A percentile compares a stretch with the other conserved stretches of the same genome.
Conservation (phyloP, 495 filamentous ascomycete genomes). For the Aspergillus hancockii region DNA sequence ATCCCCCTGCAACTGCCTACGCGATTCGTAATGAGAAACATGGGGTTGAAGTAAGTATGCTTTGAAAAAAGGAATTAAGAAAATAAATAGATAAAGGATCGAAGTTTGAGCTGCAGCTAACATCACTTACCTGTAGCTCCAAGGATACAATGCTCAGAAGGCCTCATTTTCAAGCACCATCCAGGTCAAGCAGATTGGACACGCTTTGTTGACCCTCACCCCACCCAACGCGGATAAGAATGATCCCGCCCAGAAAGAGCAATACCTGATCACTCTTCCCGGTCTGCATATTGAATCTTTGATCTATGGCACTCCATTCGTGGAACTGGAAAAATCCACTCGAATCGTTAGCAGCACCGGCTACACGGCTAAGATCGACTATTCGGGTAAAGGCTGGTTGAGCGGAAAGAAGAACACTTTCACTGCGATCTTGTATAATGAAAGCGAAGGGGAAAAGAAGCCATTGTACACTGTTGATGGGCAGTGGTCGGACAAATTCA, state of each 20-base stretch:
- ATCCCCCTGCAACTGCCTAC: slow-evolving; percentile 96
- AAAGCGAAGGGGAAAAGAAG: slow-evolving; percentile 72
- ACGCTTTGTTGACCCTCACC: slow-evolving; percentile 80
- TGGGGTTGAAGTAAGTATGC: slow-evolving; percentile 61
- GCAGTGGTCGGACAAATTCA: slow-evolving; percentile 87
- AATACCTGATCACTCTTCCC: slow-evolving; percentile 89
- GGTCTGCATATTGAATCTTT: slow-evolving; percentile 92
- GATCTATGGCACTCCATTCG: slow-evolving; percentile 85
- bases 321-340: slow-evolving; percentile 81
- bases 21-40: slow-evolving; percentile 83
- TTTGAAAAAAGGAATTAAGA: too few species aligned
- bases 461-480: slow-evolving; percentile 83
- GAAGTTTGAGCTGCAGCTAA: too few species aligned
- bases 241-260: slow-evolving; percentile 54
- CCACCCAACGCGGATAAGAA: slow-evolving; percentile 51
- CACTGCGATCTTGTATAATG: slow-evolving; percentile 72
- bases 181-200: slow-evolving; percentile 93
- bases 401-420: slow-evolving; percentile 95
- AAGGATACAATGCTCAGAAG: slow-evolving; percentile 98
- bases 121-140: slow-evolving; percentile 48
- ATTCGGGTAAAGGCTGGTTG: slow-evolving; percentile 89
- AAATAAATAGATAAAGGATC: too few species aligned
- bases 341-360: slow-evolving; percentile 85
- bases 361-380: slow-evolving; percentile 90
- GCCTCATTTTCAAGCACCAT: slow-evolving; percentile 91